Conservation (phyloP, 257 asterid species). For the Osmanthus fragrans region DNA sequence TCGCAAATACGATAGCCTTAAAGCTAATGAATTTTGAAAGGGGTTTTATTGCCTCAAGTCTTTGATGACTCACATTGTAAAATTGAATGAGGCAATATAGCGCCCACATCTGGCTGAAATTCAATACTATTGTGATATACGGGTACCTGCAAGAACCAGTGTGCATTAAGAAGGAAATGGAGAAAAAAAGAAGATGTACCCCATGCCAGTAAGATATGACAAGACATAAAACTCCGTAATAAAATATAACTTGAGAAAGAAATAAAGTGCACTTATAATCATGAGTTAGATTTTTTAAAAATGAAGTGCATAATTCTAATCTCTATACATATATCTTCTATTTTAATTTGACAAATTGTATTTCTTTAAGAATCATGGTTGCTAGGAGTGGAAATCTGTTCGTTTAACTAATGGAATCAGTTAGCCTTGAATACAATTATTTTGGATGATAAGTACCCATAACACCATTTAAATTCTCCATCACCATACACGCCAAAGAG, state of each 20-base stretch:
- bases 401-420: not conserved
- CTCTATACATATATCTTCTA: not conserved
- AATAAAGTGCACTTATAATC: not conserved
- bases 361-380: not conserved
- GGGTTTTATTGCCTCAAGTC: conserved; percentile 76
- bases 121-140: conserved; percentile 66
- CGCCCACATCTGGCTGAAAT: conserved; percentile 99
- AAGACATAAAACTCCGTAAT: not conserved
- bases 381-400: not conserved
- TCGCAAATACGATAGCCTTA: conserved; percentile 93
- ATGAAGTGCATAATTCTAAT: not conserved
- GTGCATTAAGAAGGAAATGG: not conserved
- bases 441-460: conserved; percentile 55
- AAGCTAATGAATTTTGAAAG: conserved; percentile 96
- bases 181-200: not conserved
- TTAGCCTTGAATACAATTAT: not conserved
- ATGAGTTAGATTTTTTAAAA: not conserved
- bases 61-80: conserved; percentile 75
- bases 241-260: not conserved
- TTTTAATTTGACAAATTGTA: not conserved
- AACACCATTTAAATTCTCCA: conserved; percentile 88
- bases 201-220: not conserved
- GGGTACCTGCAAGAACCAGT: conserved; percentile 68
- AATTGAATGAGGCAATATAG: conserved; percentile 84
- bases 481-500: conserved; percentile 87